Evolutionary conservation across 148 eudicot genomes (phyloP).

Genomic region (Euryodendron excelsum): DNA sequence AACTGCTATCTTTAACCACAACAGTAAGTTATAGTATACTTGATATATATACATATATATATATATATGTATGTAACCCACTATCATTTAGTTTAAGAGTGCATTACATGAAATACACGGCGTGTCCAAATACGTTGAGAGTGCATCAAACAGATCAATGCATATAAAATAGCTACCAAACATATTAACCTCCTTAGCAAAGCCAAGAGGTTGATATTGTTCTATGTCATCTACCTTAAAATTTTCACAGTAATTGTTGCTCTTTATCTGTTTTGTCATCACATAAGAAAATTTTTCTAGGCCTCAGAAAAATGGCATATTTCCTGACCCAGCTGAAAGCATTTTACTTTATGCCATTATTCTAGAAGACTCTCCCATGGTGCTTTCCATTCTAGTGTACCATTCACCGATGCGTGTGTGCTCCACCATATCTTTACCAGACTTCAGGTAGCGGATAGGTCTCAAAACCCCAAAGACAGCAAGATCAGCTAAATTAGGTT

Average conservation of each 20-base stretch:
- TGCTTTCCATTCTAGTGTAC: slow-evolving; percentile 78
- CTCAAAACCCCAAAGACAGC: slow-evolving; percentile 87
- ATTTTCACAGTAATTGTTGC: not conserved
- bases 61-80: too few species aligned
- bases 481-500: slow-evolving; percentile 87
- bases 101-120: not conserved
- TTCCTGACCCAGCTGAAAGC: not conserved
- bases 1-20: too few species aligned
- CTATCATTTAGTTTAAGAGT: not conserved
- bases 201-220: slow-evolving; percentile 1
- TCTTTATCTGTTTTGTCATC: not conserved
- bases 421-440: slow-evolving; percentile 92
- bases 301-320: not conserved
- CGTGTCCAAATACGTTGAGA: not conserved
- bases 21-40: too few species aligned
- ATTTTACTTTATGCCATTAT: slow-evolving; percentile 32
- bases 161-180: not conserved
- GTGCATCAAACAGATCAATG: not conserved
- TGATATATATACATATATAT: too few species aligned
- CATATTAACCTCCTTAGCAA: not conserved
- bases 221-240: not conserved
- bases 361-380: slow-evolving; percentile 59
- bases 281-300: not conserved
- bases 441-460: slow-evolving; percentile 80
- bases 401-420: slow-evolving; percentile 81